These are phyloP conservation scores for Hypoxylon subgilvum DNA, from an alignment of 495 filamentous ascomycete genomes.

Conservation along the genomic window DNA sequence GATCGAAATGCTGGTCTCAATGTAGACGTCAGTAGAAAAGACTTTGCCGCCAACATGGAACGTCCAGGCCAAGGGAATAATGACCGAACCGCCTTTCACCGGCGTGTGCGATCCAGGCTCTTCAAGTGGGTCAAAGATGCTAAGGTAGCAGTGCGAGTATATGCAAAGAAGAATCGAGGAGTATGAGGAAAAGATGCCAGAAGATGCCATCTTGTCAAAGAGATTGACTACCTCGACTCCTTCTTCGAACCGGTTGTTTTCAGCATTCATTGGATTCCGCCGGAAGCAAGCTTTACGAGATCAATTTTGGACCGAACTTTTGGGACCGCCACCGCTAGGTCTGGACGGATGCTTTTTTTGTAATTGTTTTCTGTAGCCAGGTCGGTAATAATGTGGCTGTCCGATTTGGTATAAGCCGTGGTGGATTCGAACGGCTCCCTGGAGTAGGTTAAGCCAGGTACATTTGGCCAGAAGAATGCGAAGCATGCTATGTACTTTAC, in stretches of 20 bases:
- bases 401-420: constrained; percentile 41
- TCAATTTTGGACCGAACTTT: constrained; percentile 40
- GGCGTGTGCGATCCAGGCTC: constrained; percentile 32
- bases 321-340: constrained; percentile 30
- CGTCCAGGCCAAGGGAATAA: constrained; percentile 4
- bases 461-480: constrained; percentile 33
- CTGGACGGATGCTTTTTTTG: constrained; percentile 28
- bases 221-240: background rate
- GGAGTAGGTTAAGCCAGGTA: constrained; percentile 41
- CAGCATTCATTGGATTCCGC: constrained; percentile 40
- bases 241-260: constrained; percentile 13
- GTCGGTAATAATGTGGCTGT: constrained; percentile 36
- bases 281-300: constrained; percentile 29
- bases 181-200: background rate
- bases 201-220: background rate
- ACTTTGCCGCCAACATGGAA: background rate
- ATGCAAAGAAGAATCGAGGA: constrained; percentile 26
- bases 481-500: constrained; percentile 23
- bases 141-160: constrained; percentile 35
- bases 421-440: constrained; percentile 27
- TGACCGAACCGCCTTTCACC: constrained; percentile 14
- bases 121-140: constrained; percentile 38
- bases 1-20: constrained; percentile 4
- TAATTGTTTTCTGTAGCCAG: constrained; percentile 33
- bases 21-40: constrained; percentile 7